phyloP scores from a whole-genome alignment of 176 grass and related monocot genomes.

The Aegilops umbellulata region DNA sequence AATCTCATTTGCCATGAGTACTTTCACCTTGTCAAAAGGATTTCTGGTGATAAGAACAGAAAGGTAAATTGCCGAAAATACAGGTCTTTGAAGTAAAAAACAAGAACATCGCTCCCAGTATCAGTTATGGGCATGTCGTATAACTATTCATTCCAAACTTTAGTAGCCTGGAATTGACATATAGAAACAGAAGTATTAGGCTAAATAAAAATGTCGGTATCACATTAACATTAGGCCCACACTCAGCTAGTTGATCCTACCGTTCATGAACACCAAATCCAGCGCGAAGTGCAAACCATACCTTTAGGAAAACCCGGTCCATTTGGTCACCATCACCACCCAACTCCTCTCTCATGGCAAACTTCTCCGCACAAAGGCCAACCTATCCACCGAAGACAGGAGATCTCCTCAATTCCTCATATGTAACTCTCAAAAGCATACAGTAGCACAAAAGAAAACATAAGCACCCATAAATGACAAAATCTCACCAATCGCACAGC shows the following conservation, averaged over 20 bases:
- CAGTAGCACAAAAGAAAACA: neutral
- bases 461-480: neutral
- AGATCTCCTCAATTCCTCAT: neutral
- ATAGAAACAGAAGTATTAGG: neutral
- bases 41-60: neutral
- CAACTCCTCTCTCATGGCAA: conserved; percentile 34
- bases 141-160: conserved; percentile 5
- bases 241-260: neutral
- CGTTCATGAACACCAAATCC: neutral
- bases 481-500: conserved; percentile 66
- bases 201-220: neutral
- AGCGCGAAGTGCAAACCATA: conserved; percentile 23
- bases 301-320: conserved; percentile 73
- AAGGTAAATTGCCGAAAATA: neutral
- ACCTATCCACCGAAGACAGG: conserved; percentile 39
- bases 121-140: neutral
- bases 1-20: neutral
- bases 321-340: conserved; percentile 26
- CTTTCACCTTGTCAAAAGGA: neutral
- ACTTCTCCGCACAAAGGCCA: conserved; percentile 49
- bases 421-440: conserved; percentile 3
- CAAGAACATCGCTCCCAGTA: neutral
- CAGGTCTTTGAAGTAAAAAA: neutral
- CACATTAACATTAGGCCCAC: neutral
- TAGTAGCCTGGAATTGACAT: neutral